Evolutionary conservation across 306 rosid genomes (phyloP), one percentile per base, ranked within the genome.

Genomic region (Alnus rubra): DNA sequence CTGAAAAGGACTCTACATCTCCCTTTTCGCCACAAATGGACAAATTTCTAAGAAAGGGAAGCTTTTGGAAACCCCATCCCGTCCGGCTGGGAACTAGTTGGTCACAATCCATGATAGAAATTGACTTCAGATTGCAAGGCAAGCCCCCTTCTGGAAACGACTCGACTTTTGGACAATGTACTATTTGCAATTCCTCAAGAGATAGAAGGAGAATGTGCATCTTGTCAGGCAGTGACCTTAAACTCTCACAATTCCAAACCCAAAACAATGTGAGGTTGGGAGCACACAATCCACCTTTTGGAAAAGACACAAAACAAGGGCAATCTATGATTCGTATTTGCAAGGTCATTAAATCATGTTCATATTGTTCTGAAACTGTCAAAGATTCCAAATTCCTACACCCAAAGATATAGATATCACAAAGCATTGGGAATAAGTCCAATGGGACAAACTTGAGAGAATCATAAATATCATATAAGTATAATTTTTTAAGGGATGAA

Each of bases 61-160:
- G 76, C 39, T 4, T 14, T 35, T 37, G 44, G 65, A 85, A 53
- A 37, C 85, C 81, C 86, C 86, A 79, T 16, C 54, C 69, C 63
- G 30, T 28, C 7, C 74, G 6, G 5, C 56, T n/a, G 0, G 39
- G 68, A 56, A 68, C 2, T 7, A 85, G 48, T 9, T 76, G 79
- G 35, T 79, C 35, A 69, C 86, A 76, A 0, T 0, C 0, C 0
- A 1, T 0, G 9, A 82, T 77, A 3, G 0, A 0, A 33, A 77
- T 69, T 12, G 3, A 2, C 5, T 7, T 1, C 3, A 39, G 4
- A 9, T 49, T 60, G 42, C 45, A n/a, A n/a, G 82, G 73, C 64
- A 71, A 60, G 19, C 77, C 63, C 19, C 49, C 83, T 5, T 42
- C 9, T 0, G 81, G 67, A 48, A 79, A 72, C 4, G 64, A 77